Conservation (phyloP, 805 yeast genomes). For the Spathaspora passalidarum region DNA sequence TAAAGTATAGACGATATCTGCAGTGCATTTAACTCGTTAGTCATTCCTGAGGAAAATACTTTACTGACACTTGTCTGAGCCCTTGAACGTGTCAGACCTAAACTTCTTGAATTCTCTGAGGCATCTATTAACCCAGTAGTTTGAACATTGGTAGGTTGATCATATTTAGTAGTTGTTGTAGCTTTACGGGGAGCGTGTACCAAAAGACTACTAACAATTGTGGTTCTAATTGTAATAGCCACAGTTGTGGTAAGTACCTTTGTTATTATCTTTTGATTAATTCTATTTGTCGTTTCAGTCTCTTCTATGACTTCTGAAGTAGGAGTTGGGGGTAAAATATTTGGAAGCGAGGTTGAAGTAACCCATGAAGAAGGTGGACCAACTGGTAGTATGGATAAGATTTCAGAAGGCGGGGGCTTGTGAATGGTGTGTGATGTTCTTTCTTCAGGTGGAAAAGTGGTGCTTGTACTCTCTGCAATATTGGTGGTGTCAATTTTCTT, state of each 20-base stretch:
- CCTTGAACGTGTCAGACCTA: neutral
- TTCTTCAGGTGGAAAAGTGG: neutral
- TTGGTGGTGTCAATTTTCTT: no score
- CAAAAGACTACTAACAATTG: no score
- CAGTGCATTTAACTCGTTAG: neutral
- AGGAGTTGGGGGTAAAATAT: neutral
- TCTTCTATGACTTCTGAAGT: neutral
- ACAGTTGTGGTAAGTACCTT: neutral
- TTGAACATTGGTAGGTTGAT: neutral
- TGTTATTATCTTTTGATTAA: neutral
- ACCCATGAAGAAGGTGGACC: neutral
- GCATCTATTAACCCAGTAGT: neutral
- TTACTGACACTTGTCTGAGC: neutral
- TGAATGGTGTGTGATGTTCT: neutral
- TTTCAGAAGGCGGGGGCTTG: neutral
- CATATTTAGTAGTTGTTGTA: neutral
- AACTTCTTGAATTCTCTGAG: neutral
- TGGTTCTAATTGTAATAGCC: neutral
- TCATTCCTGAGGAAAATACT: constrained; percentile 2
- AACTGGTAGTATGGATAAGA: neutral
- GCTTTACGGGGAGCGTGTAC: no score
- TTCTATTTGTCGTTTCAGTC: neutral
- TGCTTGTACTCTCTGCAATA: no score
- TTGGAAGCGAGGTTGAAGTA: neutral
- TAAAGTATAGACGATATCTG: neutral